These are phyloP conservation scores for Polytrichum formosum DNA, from an alignment of 225 moss, liverwort and hornwort genomes.

Conservation along the genomic window DNA sequence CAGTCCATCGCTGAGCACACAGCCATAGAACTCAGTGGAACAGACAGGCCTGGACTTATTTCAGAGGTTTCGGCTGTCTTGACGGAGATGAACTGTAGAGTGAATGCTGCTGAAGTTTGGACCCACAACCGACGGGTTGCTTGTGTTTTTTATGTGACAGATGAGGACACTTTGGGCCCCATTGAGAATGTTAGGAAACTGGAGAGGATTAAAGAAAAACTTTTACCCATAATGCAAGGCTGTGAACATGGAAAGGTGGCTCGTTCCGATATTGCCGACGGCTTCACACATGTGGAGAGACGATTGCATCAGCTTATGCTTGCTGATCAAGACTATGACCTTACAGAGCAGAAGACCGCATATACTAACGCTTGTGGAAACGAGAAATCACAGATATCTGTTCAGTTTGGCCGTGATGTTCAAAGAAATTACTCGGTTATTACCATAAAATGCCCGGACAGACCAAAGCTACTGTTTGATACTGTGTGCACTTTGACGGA, in stretches of 20 bases:
- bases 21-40: slow-evolving; percentile 79
- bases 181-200: slow-evolving; percentile 56
- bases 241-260: slow-evolving; percentile 26
- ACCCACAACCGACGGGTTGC: slow-evolving; percentile 88
- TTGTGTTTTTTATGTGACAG: slow-evolving; percentile 90
- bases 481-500: slow-evolving; percentile 72
- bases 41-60: slow-evolving; percentile 78
- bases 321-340: slow-evolving; percentile 46
- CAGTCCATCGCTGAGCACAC: slow-evolving; percentile 70
- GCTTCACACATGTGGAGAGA: slow-evolving; percentile 51
- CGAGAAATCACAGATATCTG: slow-evolving; percentile 21
- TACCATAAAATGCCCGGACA: slow-evolving; percentile 47
- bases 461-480: slow-evolving; percentile 62
- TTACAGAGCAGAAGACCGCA: slow-evolving; percentile 12
- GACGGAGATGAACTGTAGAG: slow-evolving; percentile 64
- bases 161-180: slow-evolving; percentile 61
- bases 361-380: slow-evolving; percentile 3
- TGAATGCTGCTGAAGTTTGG: slow-evolving; percentile 92
- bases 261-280: slow-evolving; percentile 44
- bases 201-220: slow-evolving; percentile 49
- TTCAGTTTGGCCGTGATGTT: slow-evolving; percentile 36
- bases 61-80: slow-evolving; percentile 85
- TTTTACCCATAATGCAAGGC: slow-evolving; percentile 51
- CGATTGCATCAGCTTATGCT: slow-evolving; percentile 67
- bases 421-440: slow-evolving; percentile 47